Conservation (phyloP, 1,284 basidiomycete genomes). For the Trichosporon sp. region DNA sequence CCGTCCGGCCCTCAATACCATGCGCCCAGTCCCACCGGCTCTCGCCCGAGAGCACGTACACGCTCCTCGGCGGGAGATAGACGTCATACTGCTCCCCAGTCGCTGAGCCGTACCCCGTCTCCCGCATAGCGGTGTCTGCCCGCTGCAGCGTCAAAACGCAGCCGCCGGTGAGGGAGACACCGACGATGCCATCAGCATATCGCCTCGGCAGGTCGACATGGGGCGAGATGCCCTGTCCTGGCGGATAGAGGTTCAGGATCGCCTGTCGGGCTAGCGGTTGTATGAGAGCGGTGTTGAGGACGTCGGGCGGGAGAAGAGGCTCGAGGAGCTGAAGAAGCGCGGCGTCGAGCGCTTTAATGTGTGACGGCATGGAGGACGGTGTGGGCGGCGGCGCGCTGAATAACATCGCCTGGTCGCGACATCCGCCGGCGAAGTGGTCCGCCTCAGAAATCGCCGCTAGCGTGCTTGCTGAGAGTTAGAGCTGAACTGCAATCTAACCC, state of each 20-base stretch:
- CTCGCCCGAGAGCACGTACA: slow-evolving; percentile 54
- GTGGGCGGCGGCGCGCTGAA: slow-evolving; percentile 36
- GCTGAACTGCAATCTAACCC: not conserved
- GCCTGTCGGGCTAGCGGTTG: slow-evolving; percentile 49
- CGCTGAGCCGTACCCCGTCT: not conserved
- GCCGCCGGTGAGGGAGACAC: slow-evolving; percentile 50
- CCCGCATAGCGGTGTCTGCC: not conserved
- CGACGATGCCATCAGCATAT: slow-evolving; percentile 57
- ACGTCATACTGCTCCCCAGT: slow-evolving; percentile 36
- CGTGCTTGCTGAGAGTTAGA: slow-evolving; percentile 27
- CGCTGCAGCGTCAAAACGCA: slow-evolving; percentile 45
- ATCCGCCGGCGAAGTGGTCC: slow-evolving; percentile 50
- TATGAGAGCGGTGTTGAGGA: slow-evolving; percentile 31
- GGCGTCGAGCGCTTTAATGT: slow-evolving; percentile 33
- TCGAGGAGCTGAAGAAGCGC: slow-evolving; percentile 31
- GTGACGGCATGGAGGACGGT: slow-evolving; percentile 34
- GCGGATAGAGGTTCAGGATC: slow-evolving; percentile 59
- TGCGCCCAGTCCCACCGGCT: slow-evolving; percentile 59
- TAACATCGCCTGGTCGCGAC: slow-evolving; percentile 55
- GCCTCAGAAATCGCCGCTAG: slow-evolving; percentile 39
- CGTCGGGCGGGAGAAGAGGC: slow-evolving; percentile 22
- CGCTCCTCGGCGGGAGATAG: slow-evolving; percentile 55
- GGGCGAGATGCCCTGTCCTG: slow-evolving; percentile 56
- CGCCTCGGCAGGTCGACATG: slow-evolving; percentile 58
- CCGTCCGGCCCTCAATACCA: slow-evolving; percentile 50